Base-by-base conservation (phyloP, 1,284 basidiomycete species). In the Cutaneotrichosporon sp. region DNA sequence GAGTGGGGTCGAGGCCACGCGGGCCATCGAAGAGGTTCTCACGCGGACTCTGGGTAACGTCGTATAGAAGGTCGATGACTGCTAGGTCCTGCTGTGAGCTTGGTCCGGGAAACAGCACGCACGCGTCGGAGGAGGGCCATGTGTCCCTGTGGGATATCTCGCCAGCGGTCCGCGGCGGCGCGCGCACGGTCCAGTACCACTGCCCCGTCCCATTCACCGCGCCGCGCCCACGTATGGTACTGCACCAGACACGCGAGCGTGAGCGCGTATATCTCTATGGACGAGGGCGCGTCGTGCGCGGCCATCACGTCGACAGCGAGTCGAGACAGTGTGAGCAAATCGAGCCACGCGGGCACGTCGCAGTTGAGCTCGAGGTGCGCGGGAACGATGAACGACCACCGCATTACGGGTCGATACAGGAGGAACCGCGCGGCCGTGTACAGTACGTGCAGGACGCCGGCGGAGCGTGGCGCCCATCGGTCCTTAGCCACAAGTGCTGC, bases 141-240 rank as follows among this genome's bases (percentile, higher is more conserved):
- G 23, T 58, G 59, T 14, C 53, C 52, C 10, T 53, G 51, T 2
- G 49, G 51, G 20, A 50, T 51, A 4, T 49, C 36, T 8, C 54
- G 42, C 61, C 63, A 63, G 12, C 59, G 48, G 12, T 56, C 55
- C 1, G 55, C 55, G 15, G 54, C 56, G 20, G 59, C 55, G 21
- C 52, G 49, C 26, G 58, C 55, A 47, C 62, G 63, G 20, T 59
- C 65, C 26, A 66, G 43, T 26, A 54, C 49, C 17, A 60, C 42
- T 4, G 62, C 59, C n/a, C 61, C 65, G 20, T 67, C 65, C 63
- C 60, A 62, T 33, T 65, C 62, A 20, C 59, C 59, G n/a, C 63
- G 48, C 15, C 65, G 52, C 23, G 61, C 65, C 55, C 57, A 67
- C 2, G 51, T 57, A 22, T 57, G 55, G 18, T 53, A 57, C 55